Percentiles rank a stretch among this genome's conserved stretches.
phyloP scores from a whole-genome alignment of 441 rosid genomes.

The Eutrema salsugineum region DNA sequence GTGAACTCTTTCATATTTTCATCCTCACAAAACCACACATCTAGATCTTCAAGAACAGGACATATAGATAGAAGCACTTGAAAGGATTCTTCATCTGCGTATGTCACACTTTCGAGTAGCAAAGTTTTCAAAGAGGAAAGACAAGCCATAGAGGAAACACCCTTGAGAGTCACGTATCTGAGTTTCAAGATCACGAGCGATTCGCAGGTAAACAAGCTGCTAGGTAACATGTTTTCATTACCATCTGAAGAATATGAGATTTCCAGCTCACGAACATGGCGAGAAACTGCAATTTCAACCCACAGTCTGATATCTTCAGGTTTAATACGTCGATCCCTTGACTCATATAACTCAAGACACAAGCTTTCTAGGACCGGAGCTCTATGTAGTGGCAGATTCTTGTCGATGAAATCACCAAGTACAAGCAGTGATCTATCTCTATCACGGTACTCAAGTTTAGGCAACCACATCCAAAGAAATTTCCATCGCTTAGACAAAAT shows the following conservation, averaged over 20 bases:
- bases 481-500: not conserved
- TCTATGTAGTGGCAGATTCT: not conserved
- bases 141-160: not conserved
- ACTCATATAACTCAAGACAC: not conserved
- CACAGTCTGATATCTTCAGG: not conserved
- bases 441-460: not conserved
- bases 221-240: not conserved
- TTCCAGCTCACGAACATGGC: not conserved
- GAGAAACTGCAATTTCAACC: not conserved
- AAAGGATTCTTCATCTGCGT: not conserved
- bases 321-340: not conserved
- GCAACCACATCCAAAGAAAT: conserved; percentile 9
- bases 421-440: not conserved
- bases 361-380: not conserved
- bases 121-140: conserved; percentile 7
- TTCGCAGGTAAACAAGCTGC: not conserved
- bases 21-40: not conserved
- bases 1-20: not conserved
- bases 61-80: not conserved
- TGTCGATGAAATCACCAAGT: not conserved
- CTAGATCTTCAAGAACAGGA: conserved; percentile 12
- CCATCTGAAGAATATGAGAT: not conserved
- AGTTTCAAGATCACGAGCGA: not conserved
- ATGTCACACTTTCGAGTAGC: not conserved
- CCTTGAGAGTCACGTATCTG: not conserved